These are phyloP conservation scores for Sergeia podlipaevii DNA, from an alignment of 208 protist species.

Conservation along the genomic window DNA sequence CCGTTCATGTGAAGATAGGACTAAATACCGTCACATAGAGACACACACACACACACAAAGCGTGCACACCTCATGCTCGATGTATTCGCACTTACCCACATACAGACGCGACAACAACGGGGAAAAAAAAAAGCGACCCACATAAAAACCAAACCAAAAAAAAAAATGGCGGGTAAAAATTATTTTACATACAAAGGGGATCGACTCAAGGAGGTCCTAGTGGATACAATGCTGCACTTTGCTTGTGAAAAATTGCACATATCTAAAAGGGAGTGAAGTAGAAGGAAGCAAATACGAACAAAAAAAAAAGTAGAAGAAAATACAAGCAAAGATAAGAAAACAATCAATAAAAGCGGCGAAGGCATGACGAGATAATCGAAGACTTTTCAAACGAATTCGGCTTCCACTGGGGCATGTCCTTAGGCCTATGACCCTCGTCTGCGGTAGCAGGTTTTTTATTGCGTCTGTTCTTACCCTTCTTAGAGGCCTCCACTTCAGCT, in stretches of 20 bases:
- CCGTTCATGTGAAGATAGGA: too few species aligned
- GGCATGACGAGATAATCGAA: slow-evolving; percentile 72
- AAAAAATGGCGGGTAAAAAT: not conserved
- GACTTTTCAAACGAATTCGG: slow-evolving; percentile 74
- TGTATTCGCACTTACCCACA: too few species aligned
- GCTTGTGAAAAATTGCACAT: too few species aligned
- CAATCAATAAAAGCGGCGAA: slow-evolving; percentile 75
- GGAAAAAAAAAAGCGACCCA: not conserved
- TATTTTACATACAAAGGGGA: too few species aligned
- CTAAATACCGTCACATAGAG: too few species aligned
- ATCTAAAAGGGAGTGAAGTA: not conserved
- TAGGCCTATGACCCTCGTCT: slow-evolving; percentile 19
- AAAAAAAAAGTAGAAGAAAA: not conserved
- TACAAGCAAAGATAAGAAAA: slow-evolving; percentile 1
- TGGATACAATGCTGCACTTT: too few species aligned
- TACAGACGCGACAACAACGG: too few species aligned
- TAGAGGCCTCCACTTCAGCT: slow-evolving; percentile 9
- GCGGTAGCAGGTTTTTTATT: slow-evolving; percentile 24
- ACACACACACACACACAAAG: too few species aligned
- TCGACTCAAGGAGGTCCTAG: too few species aligned
- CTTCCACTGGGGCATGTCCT: slow-evolving; percentile 56
- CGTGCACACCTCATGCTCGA: too few species aligned
- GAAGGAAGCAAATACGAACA: slow-evolving; percentile 1
- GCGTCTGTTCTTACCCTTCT: slow-evolving; percentile 24
- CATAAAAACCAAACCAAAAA: not conserved